Evolutionary conservation across 1,284 basidiomycete genomes (phyloP).

Genomic region (Ceratobasidium sp.): DNA sequence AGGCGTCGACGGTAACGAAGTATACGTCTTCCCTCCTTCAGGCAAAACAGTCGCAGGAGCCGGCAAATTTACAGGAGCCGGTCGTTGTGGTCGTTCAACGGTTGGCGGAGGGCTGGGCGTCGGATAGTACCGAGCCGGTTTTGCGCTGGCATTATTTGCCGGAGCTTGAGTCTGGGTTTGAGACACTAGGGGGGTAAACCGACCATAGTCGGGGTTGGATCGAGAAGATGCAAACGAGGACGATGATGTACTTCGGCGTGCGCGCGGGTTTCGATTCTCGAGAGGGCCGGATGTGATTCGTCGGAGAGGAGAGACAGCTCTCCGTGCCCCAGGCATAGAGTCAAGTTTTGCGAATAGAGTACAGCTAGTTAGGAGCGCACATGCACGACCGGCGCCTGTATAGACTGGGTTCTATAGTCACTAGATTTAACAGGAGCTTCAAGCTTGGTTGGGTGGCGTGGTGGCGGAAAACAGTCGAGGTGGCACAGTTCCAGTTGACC

Average conservation of each 20-base stretch:
- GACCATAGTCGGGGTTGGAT: constrained; percentile 35
- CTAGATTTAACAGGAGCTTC: not conserved
- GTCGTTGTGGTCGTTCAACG: not conserved
- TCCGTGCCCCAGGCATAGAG: constrained; percentile 19
- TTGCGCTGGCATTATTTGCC: not conserved
- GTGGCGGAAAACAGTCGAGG: not conserved
- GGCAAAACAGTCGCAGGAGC: not conserved
- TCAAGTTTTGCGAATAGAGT: not conserved
- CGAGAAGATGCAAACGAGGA: constrained; percentile 14
- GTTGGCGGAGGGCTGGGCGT: constrained; percentile 34
- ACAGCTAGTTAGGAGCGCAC: not conserved
- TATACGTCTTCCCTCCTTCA: constrained; percentile 58
- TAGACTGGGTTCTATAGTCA: not conserved
- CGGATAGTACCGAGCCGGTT: constrained; percentile 28
- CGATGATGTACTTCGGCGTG: constrained; percentile 27
- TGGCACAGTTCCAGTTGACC: not conserved
- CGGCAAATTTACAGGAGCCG: constrained; percentile 7
- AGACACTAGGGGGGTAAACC: constrained; percentile 33
- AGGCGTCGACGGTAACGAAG: constrained; percentile 76
- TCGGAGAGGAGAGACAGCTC: constrained; percentile 30
- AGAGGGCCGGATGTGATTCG: constrained; percentile 11
- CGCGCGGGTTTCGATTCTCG: constrained; percentile 16
- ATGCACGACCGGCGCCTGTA: not conserved
- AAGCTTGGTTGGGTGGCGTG: not conserved
- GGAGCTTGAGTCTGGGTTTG: constrained; percentile 2